Evolutionary conservation across 371 early-diverging fungal genomes (phyloP).

Genomic region (Nosema granulosis): DNA sequence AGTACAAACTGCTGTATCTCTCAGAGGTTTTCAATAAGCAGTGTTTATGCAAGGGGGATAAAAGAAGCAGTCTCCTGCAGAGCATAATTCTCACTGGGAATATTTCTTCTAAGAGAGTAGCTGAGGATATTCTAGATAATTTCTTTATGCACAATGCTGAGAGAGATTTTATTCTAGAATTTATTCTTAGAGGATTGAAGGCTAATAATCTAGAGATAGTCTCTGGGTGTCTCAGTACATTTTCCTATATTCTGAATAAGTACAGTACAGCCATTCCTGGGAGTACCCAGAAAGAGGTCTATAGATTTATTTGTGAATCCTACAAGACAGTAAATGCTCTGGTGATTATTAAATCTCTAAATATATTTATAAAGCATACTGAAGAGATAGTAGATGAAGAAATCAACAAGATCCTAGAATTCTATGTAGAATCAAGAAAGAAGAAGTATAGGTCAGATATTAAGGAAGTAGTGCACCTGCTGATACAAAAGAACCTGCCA

Average conservation of each 20-base stretch:
- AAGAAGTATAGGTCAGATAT: conserved; percentile 28
- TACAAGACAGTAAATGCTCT: conserved; percentile 10
- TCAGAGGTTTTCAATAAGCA: not conserved
- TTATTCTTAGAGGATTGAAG: not conserved
- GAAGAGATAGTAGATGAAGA: not conserved
- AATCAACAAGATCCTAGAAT: conserved; percentile 14
- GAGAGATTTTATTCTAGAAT: not conserved
- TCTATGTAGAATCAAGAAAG: conserved; percentile 28
- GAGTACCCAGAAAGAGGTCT: not conserved
- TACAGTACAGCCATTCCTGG: not conserved
- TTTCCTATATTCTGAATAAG: conserved; percentile 1
- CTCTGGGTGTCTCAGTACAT: conserved; percentile 9
- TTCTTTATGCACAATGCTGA: not conserved
- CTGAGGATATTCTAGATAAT: conserved; percentile 5
- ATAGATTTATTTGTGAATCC: conserved; percentile 8
- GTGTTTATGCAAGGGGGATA: conserved; percentile 1
- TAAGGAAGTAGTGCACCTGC: not conserved
- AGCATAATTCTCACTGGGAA: conserved; percentile 8
- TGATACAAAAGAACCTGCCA: conserved; percentile 1
- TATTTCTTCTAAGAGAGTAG: conserved; percentile 5
- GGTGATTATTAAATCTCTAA: conserved; percentile 15
- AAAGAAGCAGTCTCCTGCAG: not conserved
- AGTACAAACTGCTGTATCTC: conserved; percentile 6
- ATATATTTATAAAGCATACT: not conserved
- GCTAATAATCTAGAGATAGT: not conserved